These are phyloP conservation scores for Bromus sterilis DNA, from an alignment of 176 grass and related monocot species.

Conservation along the genomic window DNA sequence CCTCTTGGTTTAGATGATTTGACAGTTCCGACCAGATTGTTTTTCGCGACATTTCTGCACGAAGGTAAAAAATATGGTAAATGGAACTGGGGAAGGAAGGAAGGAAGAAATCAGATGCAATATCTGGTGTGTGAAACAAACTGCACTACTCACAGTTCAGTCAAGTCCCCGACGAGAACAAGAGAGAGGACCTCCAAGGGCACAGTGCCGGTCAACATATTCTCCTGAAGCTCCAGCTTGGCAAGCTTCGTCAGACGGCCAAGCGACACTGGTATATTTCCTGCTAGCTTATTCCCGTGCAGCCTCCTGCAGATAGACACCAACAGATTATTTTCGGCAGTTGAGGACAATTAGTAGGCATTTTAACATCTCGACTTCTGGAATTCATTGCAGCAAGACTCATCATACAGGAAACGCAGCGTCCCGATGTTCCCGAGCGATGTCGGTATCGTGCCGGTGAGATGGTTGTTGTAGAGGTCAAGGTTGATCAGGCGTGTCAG, in stretches of 20 bases:
- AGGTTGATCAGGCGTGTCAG: slow-evolving; percentile 20
- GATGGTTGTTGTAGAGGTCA: slow-evolving; percentile 5
- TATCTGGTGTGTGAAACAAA: not conserved
- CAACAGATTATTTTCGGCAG: not conserved
- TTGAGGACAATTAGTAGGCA: not conserved
- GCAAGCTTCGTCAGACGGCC: slow-evolving; percentile 10
- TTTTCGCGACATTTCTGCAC: slow-evolving; percentile 31
- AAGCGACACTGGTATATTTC: not conserved
- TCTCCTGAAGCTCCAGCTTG: slow-evolving; percentile 19
- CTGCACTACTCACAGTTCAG: slow-evolving; percentile 17
- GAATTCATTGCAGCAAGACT: not conserved
- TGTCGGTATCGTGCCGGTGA: not conserved
- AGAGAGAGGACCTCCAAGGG: slow-evolving; percentile 26
- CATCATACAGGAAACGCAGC: slow-evolving; percentile 9
- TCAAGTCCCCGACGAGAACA: slow-evolving; percentile 1
- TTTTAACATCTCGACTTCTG: not conserved
- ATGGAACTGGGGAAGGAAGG: not conserved
- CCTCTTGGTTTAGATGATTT: slow-evolving; percentile 23
- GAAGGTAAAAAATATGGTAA: not conserved
- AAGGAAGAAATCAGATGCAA: not conserved
- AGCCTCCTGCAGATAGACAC: slow-evolving; percentile 18
- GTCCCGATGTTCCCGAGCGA: not conserved
- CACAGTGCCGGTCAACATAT: not conserved
- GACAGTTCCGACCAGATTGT: slow-evolving; percentile 13
- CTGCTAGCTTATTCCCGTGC: slow-evolving; percentile 15